A percentile compares a stretch with the other conserved stretches of the same genome.
Conservation (phyloP, 305 asterid species). For the Fraxinus nigra region DNA sequence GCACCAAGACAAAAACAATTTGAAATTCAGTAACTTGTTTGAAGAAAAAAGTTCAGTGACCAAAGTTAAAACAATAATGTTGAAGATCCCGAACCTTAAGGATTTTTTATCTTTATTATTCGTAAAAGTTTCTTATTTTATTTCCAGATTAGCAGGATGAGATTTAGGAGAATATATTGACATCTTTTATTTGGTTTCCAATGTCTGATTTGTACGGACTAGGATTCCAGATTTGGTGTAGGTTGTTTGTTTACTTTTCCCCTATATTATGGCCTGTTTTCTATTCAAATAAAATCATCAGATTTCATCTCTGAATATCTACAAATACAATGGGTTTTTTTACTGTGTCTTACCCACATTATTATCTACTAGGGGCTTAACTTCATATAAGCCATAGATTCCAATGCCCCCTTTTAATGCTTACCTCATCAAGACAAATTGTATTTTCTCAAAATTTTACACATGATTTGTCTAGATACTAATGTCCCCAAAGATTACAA, state of each 20-base stretch:
- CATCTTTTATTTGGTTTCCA: not conserved
- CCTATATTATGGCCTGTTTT: not conserved
- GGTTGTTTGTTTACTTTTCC: not conserved
- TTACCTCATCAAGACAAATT: not conserved
- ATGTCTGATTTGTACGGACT: not conserved
- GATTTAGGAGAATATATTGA: not conserved
- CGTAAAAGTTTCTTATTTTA: not conserved
- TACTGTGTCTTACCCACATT: not conserved
- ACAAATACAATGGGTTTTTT: not conserved
- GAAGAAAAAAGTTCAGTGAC: not conserved
- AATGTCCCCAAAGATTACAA: not conserved
- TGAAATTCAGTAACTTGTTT: not conserved
- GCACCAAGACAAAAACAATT: not conserved
- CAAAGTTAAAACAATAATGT: not conserved
- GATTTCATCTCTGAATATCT: not conserved
- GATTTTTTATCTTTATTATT: not conserved
- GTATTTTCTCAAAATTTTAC: not conserved
- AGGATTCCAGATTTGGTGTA: not conserved
- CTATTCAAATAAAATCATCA: not conserved
- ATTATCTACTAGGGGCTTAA: not conserved
- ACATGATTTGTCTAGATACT: not conserved
- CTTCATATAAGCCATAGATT: not conserved
- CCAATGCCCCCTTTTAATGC: not conserved
- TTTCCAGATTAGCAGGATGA: not conserved
- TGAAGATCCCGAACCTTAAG: not conserved